phyloP scores from a whole-genome alignment of 2,329 filamentous ascomycete genomes.

The Aquanectria penicillioides region DNA sequence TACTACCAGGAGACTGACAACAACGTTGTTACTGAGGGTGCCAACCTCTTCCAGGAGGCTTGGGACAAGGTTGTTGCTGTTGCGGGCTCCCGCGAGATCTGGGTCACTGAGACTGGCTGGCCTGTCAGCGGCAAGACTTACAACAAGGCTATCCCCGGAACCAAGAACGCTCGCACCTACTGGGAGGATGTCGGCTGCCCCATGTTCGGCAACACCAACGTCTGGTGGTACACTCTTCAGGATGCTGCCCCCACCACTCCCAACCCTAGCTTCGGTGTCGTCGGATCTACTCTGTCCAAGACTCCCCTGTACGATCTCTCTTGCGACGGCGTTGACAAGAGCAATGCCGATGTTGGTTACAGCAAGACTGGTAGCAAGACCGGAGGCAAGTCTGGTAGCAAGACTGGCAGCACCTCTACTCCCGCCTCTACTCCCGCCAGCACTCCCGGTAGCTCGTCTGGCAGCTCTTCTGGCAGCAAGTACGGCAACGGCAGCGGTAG shows the following conservation, averaged over 20 bases:
- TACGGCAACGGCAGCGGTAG: background rate
- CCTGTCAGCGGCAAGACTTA: slow-evolving; percentile 75
- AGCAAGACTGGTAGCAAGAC: slow-evolving; percentile 10
- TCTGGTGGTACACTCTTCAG: slow-evolving; percentile 83
- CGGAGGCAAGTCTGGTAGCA: slow-evolving; percentile 3
- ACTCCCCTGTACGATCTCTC: slow-evolving; percentile 72
- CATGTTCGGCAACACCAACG: slow-evolving; percentile 70
- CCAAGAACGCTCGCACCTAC: slow-evolving; percentile 78
- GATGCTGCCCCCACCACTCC: slow-evolving; percentile 69
- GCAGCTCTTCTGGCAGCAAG: background rate
- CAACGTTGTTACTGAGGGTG: slow-evolving; percentile 73
- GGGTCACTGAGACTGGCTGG: slow-evolving; percentile 92
- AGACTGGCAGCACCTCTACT: slow-evolving; percentile 18
- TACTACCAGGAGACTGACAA: slow-evolving; percentile 79
- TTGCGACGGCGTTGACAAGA: slow-evolving; percentile 49
- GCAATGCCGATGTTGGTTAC: slow-evolving; percentile 15
- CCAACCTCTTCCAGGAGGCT: slow-evolving; percentile 74
- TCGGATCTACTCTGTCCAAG: slow-evolving; percentile 62
- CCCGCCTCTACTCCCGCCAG: slow-evolving; percentile 19
- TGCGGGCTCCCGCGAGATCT: slow-evolving; percentile 75
- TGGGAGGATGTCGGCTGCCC: slow-evolving; percentile 83
- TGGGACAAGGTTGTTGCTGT: slow-evolving; percentile 67
- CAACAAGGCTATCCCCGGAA: slow-evolving; percentile 70
- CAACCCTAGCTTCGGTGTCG: slow-evolving; percentile 76
- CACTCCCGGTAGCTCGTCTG: background rate